Conservation (phyloP, 2,329 filamentous ascomycete genomes). For the Xylariaceae sp. region DNA sequence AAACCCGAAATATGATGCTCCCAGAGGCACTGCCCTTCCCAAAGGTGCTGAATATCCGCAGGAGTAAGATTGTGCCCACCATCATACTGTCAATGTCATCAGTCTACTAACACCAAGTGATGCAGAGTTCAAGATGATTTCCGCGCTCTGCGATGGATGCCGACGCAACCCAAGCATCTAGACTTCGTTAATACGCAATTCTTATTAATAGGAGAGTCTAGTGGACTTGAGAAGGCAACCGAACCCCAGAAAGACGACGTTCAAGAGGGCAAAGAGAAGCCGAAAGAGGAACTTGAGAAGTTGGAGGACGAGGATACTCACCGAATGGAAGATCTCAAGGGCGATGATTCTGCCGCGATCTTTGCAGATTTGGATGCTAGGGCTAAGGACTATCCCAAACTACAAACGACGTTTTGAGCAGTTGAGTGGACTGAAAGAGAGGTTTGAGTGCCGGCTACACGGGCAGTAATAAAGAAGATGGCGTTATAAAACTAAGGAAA, state of each 20-base stretch:
- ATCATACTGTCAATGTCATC: background rate
- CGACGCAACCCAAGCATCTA: slow-evolving; percentile 69
- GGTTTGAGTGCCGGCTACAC: too few species aligned
- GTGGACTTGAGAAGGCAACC: slow-evolving; percentile 54
- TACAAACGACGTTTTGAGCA: slow-evolving; percentile 55
- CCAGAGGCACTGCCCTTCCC: slow-evolving; percentile 60
- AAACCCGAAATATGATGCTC: slow-evolving; percentile 70
- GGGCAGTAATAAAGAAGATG: too few species aligned
- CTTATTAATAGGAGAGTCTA: slow-evolving; percentile 71
- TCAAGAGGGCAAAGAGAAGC: slow-evolving; percentile 59
- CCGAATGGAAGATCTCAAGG: slow-evolving; percentile 54
- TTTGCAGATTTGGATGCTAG: slow-evolving; percentile 46
- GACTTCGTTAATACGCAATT: slow-evolving; percentile 75
- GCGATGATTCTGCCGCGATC: slow-evolving; percentile 45
- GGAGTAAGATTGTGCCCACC: slow-evolving; percentile 47
- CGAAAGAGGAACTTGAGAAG: slow-evolving; percentile 69
- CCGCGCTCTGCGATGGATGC: slow-evolving; percentile 68
- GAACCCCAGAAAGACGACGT: slow-evolving; percentile 55
- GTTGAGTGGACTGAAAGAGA: background rate
- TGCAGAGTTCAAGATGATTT: slow-evolving; percentile 69
- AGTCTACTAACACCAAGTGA: slow-evolving; percentile 1
- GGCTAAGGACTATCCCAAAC: slow-evolving; percentile 61
- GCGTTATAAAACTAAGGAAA: too few species aligned
- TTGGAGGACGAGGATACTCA: slow-evolving; percentile 73
- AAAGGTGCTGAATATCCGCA: slow-evolving; percentile 68